Conservation (phyloP, 1,284 basidiomycete species). For the Ceraceosorus guamensis region DNA sequence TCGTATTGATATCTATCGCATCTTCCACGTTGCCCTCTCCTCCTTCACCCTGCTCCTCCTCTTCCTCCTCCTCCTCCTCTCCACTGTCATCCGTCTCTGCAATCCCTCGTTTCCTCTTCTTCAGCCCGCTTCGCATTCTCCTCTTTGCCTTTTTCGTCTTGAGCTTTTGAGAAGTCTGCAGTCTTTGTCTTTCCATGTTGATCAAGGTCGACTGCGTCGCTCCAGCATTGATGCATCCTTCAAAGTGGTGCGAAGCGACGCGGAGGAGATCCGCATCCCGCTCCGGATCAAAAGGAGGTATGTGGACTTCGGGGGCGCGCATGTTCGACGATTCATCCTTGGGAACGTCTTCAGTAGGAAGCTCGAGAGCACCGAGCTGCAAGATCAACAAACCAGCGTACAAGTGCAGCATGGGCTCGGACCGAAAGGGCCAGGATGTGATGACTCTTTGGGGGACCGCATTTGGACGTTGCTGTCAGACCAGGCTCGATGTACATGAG, state of each 20-base stretch:
- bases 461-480: no score
- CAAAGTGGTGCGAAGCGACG: background rate
- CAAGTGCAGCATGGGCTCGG: background rate
- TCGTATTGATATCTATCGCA: conserved; percentile 13
- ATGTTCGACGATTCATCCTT: background rate
- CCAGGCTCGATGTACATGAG: no score
- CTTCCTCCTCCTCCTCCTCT: background rate
- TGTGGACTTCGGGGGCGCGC: background rate
- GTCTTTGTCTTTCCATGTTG: background rate
- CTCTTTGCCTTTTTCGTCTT: background rate
- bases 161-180: background rate
- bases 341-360: background rate
- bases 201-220: background rate
- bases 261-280: background rate
- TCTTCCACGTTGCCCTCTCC: conserved; percentile 30
- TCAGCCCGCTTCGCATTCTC: background rate
- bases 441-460: no score
- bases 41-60: conserved; percentile 9
- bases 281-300: background rate
- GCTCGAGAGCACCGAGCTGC: background rate
- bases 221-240: background rate
- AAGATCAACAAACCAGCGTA: background rate
- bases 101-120: background rate
- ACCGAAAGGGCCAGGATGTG: background rate
- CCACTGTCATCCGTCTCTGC: no score